Evolutionary conservation across 257 asterid species (phyloP), one percentile per base, ranked within the genome.

Genomic region (Verbascum thapsus): DNA sequence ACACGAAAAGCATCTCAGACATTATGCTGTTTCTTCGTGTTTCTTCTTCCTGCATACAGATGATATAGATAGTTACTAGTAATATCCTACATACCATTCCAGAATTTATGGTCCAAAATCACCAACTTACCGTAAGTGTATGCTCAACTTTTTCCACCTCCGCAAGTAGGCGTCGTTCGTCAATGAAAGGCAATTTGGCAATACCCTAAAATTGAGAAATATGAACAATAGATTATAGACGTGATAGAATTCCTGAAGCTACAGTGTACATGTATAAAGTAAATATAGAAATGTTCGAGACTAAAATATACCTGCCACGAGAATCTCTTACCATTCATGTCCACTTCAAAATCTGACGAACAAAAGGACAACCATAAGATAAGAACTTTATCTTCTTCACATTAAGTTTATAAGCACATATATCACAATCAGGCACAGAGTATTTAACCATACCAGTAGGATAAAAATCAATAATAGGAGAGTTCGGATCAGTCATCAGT

Each of bases 171-270:
- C 98, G 96, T 20, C 44, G 57, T 78, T 89, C 97, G 74, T 88
- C 97, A 74, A 92, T 92, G 80, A 92, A 92, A 53, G 99, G 99
- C 77, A 92, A 73, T 68, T 92, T 92, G 57, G 97, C 99, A 71
- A 92, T 70, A 51, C 99, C 99, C 99, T 92, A 67, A 39, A 44
- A 50, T 44, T 6, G 38, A 51, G 42, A 63, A 56, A 56, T 73
- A 64, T 57, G 16, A 19, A 68, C 45, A 4, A 17, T 19, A 73
- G 30, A 22, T 49, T 37, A 67, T 52, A 40, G 9, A 39, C 16
- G 35, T 40, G 13, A 6, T 54, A 13, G 54, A 51, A 13, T 43
- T 64, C 41, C 7, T 54, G 37, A 67, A 64, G 49, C 17, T 18
- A 61, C 19, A 23, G 40, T 39, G 30, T 26, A 22, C 2, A 11